Conservation (phyloP, 1,284 basidiomycete species). For the Ceratobasidium sp. region DNA sequence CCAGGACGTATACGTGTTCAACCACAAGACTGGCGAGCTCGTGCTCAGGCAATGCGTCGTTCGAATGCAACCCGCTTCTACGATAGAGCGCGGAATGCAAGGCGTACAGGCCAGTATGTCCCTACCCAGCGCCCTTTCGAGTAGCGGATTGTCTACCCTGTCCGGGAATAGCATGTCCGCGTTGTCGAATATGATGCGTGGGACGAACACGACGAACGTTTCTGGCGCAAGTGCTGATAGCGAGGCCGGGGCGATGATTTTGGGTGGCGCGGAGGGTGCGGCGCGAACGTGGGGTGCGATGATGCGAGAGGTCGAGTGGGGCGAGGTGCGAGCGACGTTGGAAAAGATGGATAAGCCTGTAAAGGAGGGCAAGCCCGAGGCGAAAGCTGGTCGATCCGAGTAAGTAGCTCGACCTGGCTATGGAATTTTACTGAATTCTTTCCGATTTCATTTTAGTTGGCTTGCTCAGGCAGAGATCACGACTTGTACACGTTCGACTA, state of each 20-base stretch:
- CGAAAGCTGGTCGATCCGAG: conserved; percentile 49
- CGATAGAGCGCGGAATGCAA: conserved; percentile 35
- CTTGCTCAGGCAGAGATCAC: conserved; percentile 85
- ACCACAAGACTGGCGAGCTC: conserved; percentile 70
- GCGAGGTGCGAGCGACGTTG: conserved; percentile 64
- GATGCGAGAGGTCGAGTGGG: conserved; percentile 66
- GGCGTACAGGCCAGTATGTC: conserved; percentile 33
- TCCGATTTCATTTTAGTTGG: conserved; percentile 63
- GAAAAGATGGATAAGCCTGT: not conserved
- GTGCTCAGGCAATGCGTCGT: conserved; percentile 66
- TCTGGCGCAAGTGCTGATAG: conserved; percentile 55
- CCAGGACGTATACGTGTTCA: conserved; percentile 67
- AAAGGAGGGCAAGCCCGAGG: not conserved
- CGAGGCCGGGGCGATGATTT: conserved; percentile 58
- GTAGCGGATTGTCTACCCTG: too few species aligned
- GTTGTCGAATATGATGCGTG: conserved; percentile 52
- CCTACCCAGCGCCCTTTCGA: not conserved
- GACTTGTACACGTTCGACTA: conserved; percentile 71
- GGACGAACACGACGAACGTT: conserved; percentile 53
- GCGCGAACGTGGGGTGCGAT: conserved; percentile 79
- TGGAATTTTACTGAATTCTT: conserved; percentile 57
- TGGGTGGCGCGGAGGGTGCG: conserved; percentile 68
- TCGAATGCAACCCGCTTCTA: conserved; percentile 32
- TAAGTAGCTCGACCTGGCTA: conserved; percentile 55
- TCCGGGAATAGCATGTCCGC: conserved; percentile 39